Base-by-base conservation (phyloP, 257 asterid species). In the Leptodermis oblonga region DNA sequence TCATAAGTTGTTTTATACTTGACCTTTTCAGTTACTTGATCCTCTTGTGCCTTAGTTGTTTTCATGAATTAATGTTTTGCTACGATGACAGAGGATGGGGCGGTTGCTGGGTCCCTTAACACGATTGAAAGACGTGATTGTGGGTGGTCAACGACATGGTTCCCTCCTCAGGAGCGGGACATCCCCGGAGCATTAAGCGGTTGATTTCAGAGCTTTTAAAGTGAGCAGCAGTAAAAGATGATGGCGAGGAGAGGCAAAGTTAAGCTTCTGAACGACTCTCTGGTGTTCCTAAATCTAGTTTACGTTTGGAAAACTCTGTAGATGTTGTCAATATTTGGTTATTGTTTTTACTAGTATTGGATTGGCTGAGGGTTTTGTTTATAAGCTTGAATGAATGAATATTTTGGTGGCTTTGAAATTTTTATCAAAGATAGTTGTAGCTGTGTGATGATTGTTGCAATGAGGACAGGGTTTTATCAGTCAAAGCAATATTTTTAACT, bases 121-220 rank as follows among this genome's bases (percentile, higher is more conserved):
- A 67, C 87, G 90, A 68, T 72, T 88, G 68, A 88, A 86, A 82
- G 88, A 81, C 22, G 78, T 74, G 64, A 68, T 88, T 45, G 82
- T 84, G 60, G 90, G 88, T 68, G 88, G 85, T 70, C 79, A 81
- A 61, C 81, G 69, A 26, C 84, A 80, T 30, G 88, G 84, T 65
- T 84, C 92, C 23, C 67, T 82, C 41, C 37, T 78, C n/a, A 67
- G 86, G 63, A 83, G 87, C 69, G 75, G 78, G 71, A 58, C 77
- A 71, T 81, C 87, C 23, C 14, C 70, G n/a, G 80, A 76, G 26
- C 83, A 43, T 67, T 86, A 75, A 85, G 75, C 68, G 25, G 67
- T 23, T 39, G 60, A 45, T 23, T n/a, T 14, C 20, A 49, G 8
- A 31, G 43, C 23, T 22, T 51, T 30, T 20, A 54, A 26, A 33